phyloP scores from a whole-genome alignment of 331 rosid genomes.

The Acacia concinna region DNA sequence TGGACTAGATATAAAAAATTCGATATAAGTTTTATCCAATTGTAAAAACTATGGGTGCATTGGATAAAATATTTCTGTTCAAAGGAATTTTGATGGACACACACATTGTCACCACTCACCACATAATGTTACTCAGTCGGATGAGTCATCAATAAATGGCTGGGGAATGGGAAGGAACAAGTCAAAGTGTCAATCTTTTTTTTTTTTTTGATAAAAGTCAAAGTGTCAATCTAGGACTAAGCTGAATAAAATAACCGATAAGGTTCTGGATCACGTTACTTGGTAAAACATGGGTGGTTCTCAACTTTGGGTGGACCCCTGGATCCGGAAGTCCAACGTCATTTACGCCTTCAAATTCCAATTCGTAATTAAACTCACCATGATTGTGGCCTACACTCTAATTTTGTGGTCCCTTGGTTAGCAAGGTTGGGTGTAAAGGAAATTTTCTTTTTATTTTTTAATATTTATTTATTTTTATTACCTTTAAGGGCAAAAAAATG shows the following conservation, averaged over 20 bases:
- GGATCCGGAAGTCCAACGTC: background rate
- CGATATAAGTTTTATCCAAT: too few species aligned
- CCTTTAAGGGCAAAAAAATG: too few species aligned
- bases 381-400: background rate
- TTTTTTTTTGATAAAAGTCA: too few species aligned
- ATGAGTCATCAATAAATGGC: background rate
- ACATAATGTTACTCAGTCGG: background rate
- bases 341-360: background rate
- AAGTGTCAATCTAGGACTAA: background rate
- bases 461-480: too few species aligned
- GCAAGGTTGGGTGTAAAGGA: too few species aligned
- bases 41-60: too few species aligned
- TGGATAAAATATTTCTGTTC: too few species aligned
- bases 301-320: background rate
- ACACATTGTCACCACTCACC: too few species aligned
- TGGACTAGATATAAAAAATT: too few species aligned
- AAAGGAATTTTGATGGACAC: too few species aligned
- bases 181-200: background rate
- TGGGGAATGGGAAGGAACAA: background rate
- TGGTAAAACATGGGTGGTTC: background rate
- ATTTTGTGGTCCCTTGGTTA: too few species aligned
- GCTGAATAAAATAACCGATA: background rate
- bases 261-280: background rate
- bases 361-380: background rate
- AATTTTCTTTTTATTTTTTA: too few species aligned